These are phyloP conservation scores for Thinopyrum obtusiflorum DNA, from an alignment of 202 grass and related monocot species.

Conservation along the genomic window DNA sequence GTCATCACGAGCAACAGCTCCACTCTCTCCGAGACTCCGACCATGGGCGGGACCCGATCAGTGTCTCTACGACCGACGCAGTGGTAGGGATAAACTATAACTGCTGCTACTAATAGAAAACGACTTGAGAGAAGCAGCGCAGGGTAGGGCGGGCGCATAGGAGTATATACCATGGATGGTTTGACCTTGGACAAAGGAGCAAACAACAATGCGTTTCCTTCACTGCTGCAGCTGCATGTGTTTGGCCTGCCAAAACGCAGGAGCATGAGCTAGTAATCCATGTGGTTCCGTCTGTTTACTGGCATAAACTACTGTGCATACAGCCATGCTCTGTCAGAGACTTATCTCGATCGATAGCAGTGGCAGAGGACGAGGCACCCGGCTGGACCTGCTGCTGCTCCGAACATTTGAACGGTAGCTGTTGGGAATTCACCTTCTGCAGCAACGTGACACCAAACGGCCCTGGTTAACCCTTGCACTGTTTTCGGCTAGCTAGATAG, in stretches of 20 bases:
- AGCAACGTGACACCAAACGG: too few relatives aligned
- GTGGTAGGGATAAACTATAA: background rate
- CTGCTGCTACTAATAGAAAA: background rate
- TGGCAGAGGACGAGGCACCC: background rate
- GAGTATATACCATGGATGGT: background rate
- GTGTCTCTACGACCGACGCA: background rate
- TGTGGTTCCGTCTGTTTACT: background rate
- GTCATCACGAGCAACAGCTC: constrained; percentile 2
- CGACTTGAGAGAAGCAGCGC: constrained; percentile 1
- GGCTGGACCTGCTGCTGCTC: background rate
- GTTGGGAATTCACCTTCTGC: background rate
- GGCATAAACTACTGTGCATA: background rate
- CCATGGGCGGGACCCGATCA: background rate
- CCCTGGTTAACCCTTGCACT: background rate
- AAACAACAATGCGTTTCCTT: background rate
- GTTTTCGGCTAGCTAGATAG: background rate
- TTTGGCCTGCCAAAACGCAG: too few relatives aligned
- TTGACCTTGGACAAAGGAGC: constrained; percentile 3
- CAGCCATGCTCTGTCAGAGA: background rate
- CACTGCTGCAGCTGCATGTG: background rate
- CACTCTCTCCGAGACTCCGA: background rate
- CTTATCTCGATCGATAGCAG: background rate
- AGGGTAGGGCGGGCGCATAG: background rate
- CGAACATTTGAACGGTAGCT: background rate
- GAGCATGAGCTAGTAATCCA: background rate